Percentiles rank a stretch among this genome's conserved stretches.
These are phyloP conservation scores for Thraustochytrium striatum DNA, from an alignment of 352 stramenopile species.

Conservation along the genomic window DNA sequence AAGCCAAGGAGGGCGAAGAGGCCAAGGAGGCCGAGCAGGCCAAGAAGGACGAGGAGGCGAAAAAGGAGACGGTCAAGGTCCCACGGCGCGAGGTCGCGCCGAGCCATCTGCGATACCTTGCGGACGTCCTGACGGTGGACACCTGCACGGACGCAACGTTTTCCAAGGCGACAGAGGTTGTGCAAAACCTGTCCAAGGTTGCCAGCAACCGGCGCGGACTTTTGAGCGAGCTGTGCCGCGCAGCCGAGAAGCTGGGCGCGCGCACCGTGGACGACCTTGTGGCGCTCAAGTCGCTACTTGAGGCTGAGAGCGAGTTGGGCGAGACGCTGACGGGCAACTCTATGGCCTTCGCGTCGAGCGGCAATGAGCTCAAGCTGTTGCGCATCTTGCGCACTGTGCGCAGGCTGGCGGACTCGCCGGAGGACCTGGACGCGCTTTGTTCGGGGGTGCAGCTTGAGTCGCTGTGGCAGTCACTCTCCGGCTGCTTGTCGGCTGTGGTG, in stretches of 20 bases:
- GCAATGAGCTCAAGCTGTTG: constrained; percentile 42
- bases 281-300: background rate
- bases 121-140: constrained; percentile 30
- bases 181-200: constrained; percentile 30
- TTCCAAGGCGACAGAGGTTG: constrained; percentile 28
- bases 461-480: constrained; percentile 28
- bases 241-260: constrained; percentile 25
- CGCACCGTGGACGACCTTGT: constrained; percentile 36
- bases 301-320: background rate
- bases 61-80: background rate
- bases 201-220: constrained; percentile 12
- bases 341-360: constrained; percentile 6
- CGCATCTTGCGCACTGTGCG: constrained; percentile 43
- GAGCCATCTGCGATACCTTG: background rate
- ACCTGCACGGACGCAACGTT: constrained; percentile 46
- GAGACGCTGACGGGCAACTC: constrained; percentile 19
- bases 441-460: constrained; percentile 41
- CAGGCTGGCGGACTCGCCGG: constrained; percentile 15
- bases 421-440: constrained; percentile 41
- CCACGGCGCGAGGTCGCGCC: constrained; percentile 9
- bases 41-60: background rate
- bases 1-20: background rate
- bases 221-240: constrained; percentile 38
- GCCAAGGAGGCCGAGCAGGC: background rate
- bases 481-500: constrained; percentile 9